Evolutionary conservation across 2,329 filamentous ascomycete species (phyloP).

Genomic region (Colletotrichum melonis): DNA sequence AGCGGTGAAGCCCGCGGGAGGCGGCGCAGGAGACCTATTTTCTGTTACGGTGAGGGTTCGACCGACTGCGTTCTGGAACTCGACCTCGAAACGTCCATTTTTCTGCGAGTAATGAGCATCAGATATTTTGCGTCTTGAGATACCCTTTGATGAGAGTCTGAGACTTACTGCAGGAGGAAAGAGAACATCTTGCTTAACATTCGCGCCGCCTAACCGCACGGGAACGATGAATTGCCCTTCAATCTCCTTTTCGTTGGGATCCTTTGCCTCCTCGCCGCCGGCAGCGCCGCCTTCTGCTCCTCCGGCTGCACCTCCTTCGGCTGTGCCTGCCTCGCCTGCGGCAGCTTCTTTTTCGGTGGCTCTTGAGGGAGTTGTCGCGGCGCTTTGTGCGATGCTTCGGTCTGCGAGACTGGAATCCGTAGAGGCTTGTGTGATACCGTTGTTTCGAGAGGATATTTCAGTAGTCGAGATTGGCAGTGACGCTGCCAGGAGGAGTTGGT

Average conservation of each 20-base stretch:
- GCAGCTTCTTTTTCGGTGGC: not conserved
- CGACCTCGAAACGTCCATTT: constrained; percentile 51
- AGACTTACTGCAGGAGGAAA: constrained; percentile 48
- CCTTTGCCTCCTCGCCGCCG: constrained; percentile 29
- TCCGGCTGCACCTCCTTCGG: not conserved
- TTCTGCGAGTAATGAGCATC: constrained; percentile 22
- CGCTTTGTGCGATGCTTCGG: not conserved
- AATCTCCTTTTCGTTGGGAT: constrained; percentile 44
- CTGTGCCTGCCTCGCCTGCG: not conserved
- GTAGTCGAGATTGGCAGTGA: constrained; percentile 6
- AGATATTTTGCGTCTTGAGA: not conserved
- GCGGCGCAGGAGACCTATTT: constrained; percentile 47
- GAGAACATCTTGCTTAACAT: constrained; percentile 46
- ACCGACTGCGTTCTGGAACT: constrained; percentile 49
- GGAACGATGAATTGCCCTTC: constrained; percentile 43
- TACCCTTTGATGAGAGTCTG: not conserved
- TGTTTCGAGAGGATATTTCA: not conserved
- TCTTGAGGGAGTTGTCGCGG: not conserved
- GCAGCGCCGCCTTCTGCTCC: constrained; percentile 12
- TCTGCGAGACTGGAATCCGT: not conserved
- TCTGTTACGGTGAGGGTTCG: constrained; percentile 50
- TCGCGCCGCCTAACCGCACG: constrained; percentile 44
- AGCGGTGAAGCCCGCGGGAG: constrained; percentile 49
- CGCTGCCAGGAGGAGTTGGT: not conserved
- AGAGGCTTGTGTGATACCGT: not conserved